phyloP scores from a whole-genome alignment of 805 yeast species.

The Kodamaea laetipori region DNA sequence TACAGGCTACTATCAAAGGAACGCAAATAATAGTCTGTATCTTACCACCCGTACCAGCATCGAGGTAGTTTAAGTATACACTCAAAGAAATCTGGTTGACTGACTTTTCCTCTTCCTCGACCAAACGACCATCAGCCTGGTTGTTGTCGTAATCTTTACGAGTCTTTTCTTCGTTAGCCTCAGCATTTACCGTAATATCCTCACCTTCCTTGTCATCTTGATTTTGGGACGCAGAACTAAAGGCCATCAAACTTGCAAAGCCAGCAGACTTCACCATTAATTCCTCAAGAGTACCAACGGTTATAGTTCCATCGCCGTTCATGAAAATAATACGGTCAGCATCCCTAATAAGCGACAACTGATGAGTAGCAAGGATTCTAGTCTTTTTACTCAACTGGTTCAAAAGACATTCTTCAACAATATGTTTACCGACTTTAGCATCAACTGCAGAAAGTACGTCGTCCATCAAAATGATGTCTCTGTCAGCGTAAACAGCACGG shows the following conservation, averaged over 20 bases:
- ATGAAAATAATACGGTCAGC: conserved; percentile 73
- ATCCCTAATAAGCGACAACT: conserved; percentile 63
- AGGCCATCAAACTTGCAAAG: conserved; percentile 43
- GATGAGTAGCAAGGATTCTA: conserved; percentile 81
- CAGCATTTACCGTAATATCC: not conserved
- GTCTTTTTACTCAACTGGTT: conserved; percentile 61
- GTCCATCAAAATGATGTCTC: conserved; percentile 68
- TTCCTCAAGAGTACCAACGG: conserved; percentile 62
- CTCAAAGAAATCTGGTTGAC: conserved; percentile 29
- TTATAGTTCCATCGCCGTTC: conserved; percentile 64
- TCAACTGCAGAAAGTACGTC: conserved; percentile 85
- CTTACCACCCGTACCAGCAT: conserved; percentile 25
- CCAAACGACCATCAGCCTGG: conserved; percentile 8
- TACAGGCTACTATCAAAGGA: conserved; percentile 14
- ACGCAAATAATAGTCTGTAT: not conserved
- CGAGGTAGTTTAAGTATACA: conserved; percentile 35
- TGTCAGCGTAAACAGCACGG: conserved; percentile 70
- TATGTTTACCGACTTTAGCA: conserved; percentile 81
- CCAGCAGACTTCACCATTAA: conserved; percentile 40
- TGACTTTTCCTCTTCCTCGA: conserved; percentile 22
- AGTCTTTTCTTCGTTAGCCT: conserved; percentile 1
- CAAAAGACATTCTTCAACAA: conserved; percentile 65
- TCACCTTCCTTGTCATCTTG: conserved; percentile 17
- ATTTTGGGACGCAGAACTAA: conserved; percentile 19
- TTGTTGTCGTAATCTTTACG: conserved; percentile 4